Base-by-base conservation (phyloP, 441 rosid species). In the Populus hybrid region DNA sequence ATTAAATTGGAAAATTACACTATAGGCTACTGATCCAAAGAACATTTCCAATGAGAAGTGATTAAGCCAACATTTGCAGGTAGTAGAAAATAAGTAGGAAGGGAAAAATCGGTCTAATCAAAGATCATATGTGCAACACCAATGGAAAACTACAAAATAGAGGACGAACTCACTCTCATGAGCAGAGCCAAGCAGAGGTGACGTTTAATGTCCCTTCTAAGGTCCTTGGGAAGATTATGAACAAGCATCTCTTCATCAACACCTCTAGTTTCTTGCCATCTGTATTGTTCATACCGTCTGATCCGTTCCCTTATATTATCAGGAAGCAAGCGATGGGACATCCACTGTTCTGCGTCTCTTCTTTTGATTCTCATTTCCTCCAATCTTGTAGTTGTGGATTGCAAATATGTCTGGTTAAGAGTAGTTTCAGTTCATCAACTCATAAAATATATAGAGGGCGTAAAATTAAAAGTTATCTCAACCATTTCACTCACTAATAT, bases 231-330 rank as follows among this genome's bases (percentile, higher is more conserved):
- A 69, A 92, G 94, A 80, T 88, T 81, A 26, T 76, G 30, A 10
- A 91, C 87, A 76, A 91, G 79, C 76, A 81, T 83, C 46, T 90
- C 95, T 78, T 86, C 92, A 67, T 89, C 90, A 64, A 86, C 89
- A 1, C 92, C 93, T 80, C 90, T 88, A 2, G 93, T 91, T 84
- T 90, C 89, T 74, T 90, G 90, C 94, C 95, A 91, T 79, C 78
- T 91, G 72, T 88, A 83, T 71, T 86, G 91, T 67, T 87, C 91
- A 26, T 88, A 82, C 42, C 90, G 82, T 70, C 91, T 83, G 53
- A 91, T 85, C 68, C 90, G 81, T 77, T 84, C 81, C 76, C 87
- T 85, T 70, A 91, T 76, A 57, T 79, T 80, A 59, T 80, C 85
- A 14, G 94, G 92, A 21, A 92, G 91, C 71, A 87, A 72, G 3